Base-by-base conservation (phyloP, 2,329 filamentous ascomycete genomes). In the Hortaea sp. region DNA sequence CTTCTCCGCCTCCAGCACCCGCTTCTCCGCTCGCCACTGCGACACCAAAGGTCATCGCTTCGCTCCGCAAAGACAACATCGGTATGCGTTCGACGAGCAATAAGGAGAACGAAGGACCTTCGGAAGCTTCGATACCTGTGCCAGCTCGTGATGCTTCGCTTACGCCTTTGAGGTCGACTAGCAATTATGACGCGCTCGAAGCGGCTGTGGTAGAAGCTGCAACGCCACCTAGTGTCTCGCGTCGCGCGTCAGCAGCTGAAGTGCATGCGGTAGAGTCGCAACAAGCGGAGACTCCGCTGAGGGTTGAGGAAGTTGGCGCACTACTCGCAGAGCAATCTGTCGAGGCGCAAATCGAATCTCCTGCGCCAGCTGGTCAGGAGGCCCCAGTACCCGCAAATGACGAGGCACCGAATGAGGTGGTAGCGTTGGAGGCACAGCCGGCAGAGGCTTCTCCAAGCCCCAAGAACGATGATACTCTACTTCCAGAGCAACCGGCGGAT, bases 31-130 rank as follows among this genome's bases (percentile, higher is more conserved):
- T 54, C 1, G 52, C 52, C 2, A 51, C 45, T 20, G 56, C 55
- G 6, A 43, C 52, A 13, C 54, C 58, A 5, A 53, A 55, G 12
- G 52, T 55, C 5, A 53, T 59, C 34, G 46, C 54, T 20, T 45
- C 48, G 1, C 46, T 57, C 6, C 53, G 55, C 29, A 56, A 53
- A n/a, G 57, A 60, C 9, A 53, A 49, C 27, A 49, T 52, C 3
- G 50, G 48, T 29, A 59, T 57, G 46, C 53, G 58, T 32, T 58
- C 57, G 4, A 59, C 56, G 12, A 60, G 57, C 41, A 61, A 62
- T 47, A 61, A 62, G 46, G 59, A 62, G 49, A 62, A 62, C 31
- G 51, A 60, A n/a, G 49, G 54, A 29, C 59, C 59, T 3, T 31
- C 50, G 7, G 48, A 42, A 27, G 31, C 44, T 5, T 32, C 32